phyloP scores from a whole-genome alignment of 106 monocot species.

The Xerophyta viscosa region DNA sequence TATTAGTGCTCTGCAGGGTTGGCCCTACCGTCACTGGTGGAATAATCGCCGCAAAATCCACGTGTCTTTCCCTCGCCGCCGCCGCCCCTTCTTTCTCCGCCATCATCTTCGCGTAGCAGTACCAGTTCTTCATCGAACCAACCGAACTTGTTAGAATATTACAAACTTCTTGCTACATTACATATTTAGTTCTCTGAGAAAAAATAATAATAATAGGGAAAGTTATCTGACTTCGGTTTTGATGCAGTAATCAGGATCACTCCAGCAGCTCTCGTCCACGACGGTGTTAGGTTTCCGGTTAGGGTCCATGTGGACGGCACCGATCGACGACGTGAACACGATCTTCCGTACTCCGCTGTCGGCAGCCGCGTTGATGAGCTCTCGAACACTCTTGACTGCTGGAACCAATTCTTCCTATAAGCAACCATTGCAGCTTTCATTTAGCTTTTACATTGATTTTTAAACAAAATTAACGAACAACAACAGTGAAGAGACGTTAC shows the following conservation, averaged over 20 bases:
- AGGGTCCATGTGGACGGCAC: slow-evolving; percentile 53
- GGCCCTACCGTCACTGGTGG: slow-evolving; percentile 49
- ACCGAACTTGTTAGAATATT: too few species aligned
- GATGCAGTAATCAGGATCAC: slow-evolving; percentile 55
- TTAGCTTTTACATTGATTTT: not conserved
- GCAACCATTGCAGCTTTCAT: not conserved
- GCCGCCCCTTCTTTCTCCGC: slow-evolving; percentile 34
- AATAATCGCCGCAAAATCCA: slow-evolving; percentile 39
- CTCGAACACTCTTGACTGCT: slow-evolving; percentile 39
- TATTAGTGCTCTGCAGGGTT: slow-evolving; percentile 29
- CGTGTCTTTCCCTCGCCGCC: slow-evolving; percentile 20
- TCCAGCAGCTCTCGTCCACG: slow-evolving; percentile 56
- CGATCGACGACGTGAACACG: slow-evolving; percentile 59
- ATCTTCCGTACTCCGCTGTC: slow-evolving; percentile 43
- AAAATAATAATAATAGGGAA: too few species aligned
- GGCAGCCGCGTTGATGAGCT: slow-evolving; percentile 42
- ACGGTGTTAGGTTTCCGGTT: slow-evolving; percentile 28
- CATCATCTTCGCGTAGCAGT: slow-evolving; percentile 39
- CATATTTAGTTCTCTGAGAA: too few species aligned
- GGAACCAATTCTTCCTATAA: slow-evolving; percentile 49
- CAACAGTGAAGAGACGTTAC: slow-evolving; percentile 27
- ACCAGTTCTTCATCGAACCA: slow-evolving; percentile 26
- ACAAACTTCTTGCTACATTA: too few species aligned
- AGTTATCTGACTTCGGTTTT: slow-evolving; percentile 29
- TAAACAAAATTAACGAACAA: not conserved